A percentile compares a stretch with the other conserved stretches of the same genome.
Evolutionary conservation across 2,329 filamentous ascomycete species (phyloP).

Genomic region (Colletotrichum cuscutae): DNA sequence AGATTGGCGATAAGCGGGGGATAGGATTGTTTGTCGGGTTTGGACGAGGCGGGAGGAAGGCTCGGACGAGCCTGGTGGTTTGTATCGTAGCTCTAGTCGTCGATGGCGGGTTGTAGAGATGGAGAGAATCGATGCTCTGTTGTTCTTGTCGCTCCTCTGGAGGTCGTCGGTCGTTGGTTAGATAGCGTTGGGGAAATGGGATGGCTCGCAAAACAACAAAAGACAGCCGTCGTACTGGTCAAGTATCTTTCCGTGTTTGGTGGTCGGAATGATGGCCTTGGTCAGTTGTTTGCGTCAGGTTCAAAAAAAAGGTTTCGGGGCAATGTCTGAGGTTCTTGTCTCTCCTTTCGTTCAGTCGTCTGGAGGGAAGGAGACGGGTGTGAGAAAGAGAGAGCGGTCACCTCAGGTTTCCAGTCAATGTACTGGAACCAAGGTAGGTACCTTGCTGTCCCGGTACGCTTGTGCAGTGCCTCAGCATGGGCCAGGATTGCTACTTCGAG

Average conservation of each 20-base stretch:
- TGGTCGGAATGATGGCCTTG: constrained; percentile 11
- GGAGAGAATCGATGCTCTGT: not conserved
- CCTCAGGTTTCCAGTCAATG: not conserved
- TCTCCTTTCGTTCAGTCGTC: not conserved
- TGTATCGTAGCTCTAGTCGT: not conserved
- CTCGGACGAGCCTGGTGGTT: constrained; percentile 3
- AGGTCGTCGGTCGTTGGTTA: not conserved
- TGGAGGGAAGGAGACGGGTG: not conserved
- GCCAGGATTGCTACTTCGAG: not conserved
- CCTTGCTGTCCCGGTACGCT: not conserved
- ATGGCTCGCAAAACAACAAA: not conserved
- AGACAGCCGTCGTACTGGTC: not conserved
- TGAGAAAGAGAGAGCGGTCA: not conserved
- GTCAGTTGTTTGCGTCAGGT: constrained; percentile 19
- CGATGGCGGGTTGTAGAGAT: not conserved
- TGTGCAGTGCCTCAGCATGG: not conserved
- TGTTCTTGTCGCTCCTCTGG: not conserved
- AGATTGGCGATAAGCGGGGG: not conserved
- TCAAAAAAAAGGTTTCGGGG: constrained; percentile 1
- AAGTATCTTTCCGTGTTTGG: not conserved
- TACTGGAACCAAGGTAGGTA: too few relatives aligned
- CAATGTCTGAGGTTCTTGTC: not conserved
- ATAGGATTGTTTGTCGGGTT: not conserved
- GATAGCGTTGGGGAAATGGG: not conserved
- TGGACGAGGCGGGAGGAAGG: constrained; percentile 10